These are phyloP conservation scores for Papiliotrema terrestris DNA, from an alignment of 1,284 basidiomycete species.

Conservation along the genomic window DNA sequence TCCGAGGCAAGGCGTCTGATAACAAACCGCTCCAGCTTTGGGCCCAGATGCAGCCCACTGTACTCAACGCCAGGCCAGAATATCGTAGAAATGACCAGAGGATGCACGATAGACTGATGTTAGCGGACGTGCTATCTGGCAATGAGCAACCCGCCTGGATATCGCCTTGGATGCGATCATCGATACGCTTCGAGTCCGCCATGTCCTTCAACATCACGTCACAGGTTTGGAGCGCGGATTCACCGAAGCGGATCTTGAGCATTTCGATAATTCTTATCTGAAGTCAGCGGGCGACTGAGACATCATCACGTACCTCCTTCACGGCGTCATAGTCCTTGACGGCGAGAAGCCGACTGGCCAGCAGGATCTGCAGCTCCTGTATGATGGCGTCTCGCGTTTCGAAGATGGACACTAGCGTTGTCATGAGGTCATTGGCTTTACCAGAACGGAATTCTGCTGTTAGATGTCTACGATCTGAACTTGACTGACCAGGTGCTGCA, in stretches of 20 bases:
- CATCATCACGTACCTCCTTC: conserved; percentile 62
- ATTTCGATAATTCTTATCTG: conserved; percentile 88
- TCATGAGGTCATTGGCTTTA: conserved; percentile 84
- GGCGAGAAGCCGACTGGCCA: conserved; percentile 75
- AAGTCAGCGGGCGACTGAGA: background rate
- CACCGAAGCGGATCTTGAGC: conserved; percentile 88
- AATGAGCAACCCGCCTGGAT: conserved; percentile 54
- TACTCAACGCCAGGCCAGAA: conserved; percentile 86
- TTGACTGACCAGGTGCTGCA: conserved; percentile 71
- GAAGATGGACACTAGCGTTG: conserved; percentile 91
- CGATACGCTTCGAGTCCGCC: conserved; percentile 83
- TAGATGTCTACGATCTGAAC: background rate
- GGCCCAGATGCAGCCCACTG: conserved; percentile 70
- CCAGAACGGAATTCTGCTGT: conserved; percentile 75
- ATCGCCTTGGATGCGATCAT: conserved; percentile 75
- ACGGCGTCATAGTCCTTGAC: conserved; percentile 77
- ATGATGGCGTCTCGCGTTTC: conserved; percentile 91
- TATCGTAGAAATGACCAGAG: conserved; percentile 82
- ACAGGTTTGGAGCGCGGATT: conserved; percentile 81
- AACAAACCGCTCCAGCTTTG: conserved; percentile 67
- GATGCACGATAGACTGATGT: conserved; percentile 66
- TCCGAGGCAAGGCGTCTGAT: background rate
- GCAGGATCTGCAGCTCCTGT: conserved; percentile 82
- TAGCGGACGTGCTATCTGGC: background rate
- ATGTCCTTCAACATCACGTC: conserved; percentile 96